A percentile compares a stretch with the other conserved stretches of the same genome.
These are phyloP conservation scores for Hypomontagnella monticulosa DNA, from an alignment of 495 filamentous ascomycete species.

Conservation along the genomic window DNA sequence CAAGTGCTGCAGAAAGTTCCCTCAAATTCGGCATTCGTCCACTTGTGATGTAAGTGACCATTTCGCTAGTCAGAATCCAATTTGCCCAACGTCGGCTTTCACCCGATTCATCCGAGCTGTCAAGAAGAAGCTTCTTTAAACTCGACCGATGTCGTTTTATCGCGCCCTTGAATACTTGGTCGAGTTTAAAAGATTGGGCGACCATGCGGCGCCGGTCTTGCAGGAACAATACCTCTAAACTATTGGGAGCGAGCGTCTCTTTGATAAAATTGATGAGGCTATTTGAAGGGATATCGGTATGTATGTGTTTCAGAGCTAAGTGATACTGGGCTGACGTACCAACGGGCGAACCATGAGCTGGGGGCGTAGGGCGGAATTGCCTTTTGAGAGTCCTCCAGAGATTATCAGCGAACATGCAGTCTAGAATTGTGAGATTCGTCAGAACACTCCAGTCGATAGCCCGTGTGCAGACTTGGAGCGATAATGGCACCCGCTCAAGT, in stretches of 20 bases:
- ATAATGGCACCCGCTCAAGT: conserved; percentile 82
- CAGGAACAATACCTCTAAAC: conserved; percentile 83
- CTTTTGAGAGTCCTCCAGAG: conserved; percentile 84
- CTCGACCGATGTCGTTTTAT: conserved; percentile 77
- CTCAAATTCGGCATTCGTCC: conserved; percentile 80
- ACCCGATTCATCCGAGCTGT: conserved; percentile 69
- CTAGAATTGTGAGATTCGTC: conserved; percentile 82
- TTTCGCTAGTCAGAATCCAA: conserved; percentile 81
- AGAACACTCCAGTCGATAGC: conserved; percentile 83
- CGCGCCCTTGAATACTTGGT: conserved; percentile 77
- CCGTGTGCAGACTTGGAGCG: conserved; percentile 71
- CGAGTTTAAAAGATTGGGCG: conserved; percentile 68
- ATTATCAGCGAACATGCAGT: conserved; percentile 78
- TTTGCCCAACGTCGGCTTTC: conserved; percentile 65
- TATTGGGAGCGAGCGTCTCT: conserved; percentile 85
- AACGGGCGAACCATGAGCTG: conserved; percentile 38
- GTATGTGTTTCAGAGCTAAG: conserved; percentile 79
- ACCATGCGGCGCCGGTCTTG: conserved; percentile 72
- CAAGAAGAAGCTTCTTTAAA: conserved; percentile 80
- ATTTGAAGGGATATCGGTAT: conserved; percentile 82
- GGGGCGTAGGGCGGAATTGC: conserved; percentile 69
- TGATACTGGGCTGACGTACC: conserved; percentile 65
- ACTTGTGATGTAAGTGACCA: conserved; percentile 81
- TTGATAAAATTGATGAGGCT: conserved; percentile 84
- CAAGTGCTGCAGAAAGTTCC: conserved; percentile 80